Evolutionary conservation across 2,329 filamentous ascomycete species (phyloP).

Genomic region (Clonostachys solani): DNA sequence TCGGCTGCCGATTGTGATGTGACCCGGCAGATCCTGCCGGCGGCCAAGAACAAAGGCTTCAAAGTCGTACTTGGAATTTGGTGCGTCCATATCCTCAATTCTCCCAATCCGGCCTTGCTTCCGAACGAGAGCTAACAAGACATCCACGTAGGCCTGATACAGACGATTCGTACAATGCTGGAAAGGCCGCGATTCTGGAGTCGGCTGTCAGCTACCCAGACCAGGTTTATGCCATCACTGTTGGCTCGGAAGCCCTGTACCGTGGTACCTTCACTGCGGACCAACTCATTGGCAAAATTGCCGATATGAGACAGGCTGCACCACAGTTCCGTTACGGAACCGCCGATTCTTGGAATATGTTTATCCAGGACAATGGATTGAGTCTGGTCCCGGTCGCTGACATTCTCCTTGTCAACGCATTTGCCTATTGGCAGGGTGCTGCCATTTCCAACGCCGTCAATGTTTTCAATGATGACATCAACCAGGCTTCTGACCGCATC

Average conservation of each 20-base stretch:
- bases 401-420: conserved; percentile 2
- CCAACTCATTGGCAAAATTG: not conserved
- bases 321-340: conserved; percentile 2
- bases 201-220: not conserved
- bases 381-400: not conserved
- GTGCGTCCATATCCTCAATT: not conserved
- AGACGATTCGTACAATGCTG: conserved; percentile 1
- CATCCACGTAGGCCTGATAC: conserved; percentile 1
- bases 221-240: conserved; percentile 2
- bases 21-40: not conserved
- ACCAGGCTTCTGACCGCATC: not conserved
- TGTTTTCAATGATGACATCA: conserved; percentile 1
- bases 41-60: not conserved
- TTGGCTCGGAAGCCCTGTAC: conserved; percentile 3
- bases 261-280: conserved; percentile 1
- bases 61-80: conserved; percentile 1
- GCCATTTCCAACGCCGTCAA: not conserved
- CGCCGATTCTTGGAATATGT: conserved; percentile 3
- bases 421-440: conserved; percentile 4
- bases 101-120: too few species aligned
- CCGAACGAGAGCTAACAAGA: too few species aligned
- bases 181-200: not conserved
- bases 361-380: not conserved
- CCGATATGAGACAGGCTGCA: not conserved
- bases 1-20: conserved; percentile 2